A percentile compares a stretch with the other conserved stretches of the same genome.
Conservation (phyloP, 1,284 basidiomycete species). For the Fistulinella cinereoalba region DNA sequence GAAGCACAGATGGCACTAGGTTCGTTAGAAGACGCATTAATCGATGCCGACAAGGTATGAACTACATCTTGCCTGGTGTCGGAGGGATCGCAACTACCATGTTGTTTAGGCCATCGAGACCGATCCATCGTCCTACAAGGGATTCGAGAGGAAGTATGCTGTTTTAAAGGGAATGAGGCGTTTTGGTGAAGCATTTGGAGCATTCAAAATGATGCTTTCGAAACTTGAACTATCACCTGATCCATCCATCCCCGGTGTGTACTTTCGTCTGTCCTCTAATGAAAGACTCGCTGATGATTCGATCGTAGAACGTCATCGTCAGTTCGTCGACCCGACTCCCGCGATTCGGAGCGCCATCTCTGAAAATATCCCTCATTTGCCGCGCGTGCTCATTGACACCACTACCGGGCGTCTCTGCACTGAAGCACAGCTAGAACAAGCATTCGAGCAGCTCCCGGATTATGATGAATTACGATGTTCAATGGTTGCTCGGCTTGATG, state of each 20-base stretch:
- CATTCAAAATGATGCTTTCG: slow-evolving; percentile 1
- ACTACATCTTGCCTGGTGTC: too few species aligned
- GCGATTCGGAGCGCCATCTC: background rate
- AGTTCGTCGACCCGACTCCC: background rate
- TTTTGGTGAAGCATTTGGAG: background rate
- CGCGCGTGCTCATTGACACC: slow-evolving; percentile 8
- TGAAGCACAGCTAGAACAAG: background rate
- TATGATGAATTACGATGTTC: too few species aligned
- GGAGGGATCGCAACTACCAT: too few species aligned
- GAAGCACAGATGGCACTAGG: background rate
- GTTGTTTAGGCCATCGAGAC: background rate
- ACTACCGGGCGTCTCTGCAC: slow-evolving; percentile 4
- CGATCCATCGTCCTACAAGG: background rate
- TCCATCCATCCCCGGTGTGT: background rate
- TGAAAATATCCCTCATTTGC: background rate
- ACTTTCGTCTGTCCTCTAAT: background rate
- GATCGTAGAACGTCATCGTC: background rate
- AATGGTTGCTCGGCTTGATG: too few species aligned
- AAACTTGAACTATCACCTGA: slow-evolving; percentile 1
- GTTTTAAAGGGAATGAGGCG: background rate
- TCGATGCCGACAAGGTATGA: background rate
- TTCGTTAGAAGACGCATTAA: too few species aligned
- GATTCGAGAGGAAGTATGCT: background rate
- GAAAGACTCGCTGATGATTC: too few species aligned
- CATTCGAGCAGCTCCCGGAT: background rate